These are phyloP conservation scores for Hirschioporus abietinus DNA, from an alignment of 768 basidiomycete genomes.

Conservation along the genomic window DNA sequence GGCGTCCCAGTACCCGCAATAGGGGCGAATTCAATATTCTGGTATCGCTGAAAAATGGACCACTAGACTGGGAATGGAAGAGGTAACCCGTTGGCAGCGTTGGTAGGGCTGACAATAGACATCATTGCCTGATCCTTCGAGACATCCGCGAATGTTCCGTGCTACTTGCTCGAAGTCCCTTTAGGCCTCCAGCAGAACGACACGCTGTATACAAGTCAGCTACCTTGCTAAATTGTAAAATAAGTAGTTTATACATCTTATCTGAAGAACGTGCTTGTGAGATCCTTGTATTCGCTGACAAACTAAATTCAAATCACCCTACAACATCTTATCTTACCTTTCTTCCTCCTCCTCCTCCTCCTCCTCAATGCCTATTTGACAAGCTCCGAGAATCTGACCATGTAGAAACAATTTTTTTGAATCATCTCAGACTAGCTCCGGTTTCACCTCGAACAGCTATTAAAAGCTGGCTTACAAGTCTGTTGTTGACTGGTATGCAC, in stretches of 20 bases:
- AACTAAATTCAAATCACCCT: constrained; percentile 73
- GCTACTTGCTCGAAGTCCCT: constrained; percentile 84
- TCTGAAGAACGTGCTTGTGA: constrained; percentile 77
- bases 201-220: constrained; percentile 52
- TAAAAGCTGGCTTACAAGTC: too few species aligned
- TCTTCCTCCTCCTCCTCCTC: constrained; percentile 57
- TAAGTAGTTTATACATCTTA: constrained; percentile 57
- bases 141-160: constrained; percentile 69
- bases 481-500: too few species aligned
- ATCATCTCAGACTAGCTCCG: too few species aligned
- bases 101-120: constrained; percentile 87
- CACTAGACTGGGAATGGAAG: too few species aligned
- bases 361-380: constrained; percentile 58
- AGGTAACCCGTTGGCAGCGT: too few species aligned
- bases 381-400: too few species aligned
- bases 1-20: too few species aligned
- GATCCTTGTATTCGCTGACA: constrained; percentile 80
- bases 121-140: constrained; percentile 87
- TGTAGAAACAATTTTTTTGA: too few species aligned
- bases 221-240: not conserved
- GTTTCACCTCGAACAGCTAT: too few species aligned
- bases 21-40: too few species aligned
- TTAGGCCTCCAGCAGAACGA: constrained; percentile 91
- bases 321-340: constrained; percentile 50
- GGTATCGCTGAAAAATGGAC: too few species aligned